Evolutionary conservation across 2,329 filamentous ascomycete genomes (phyloP).

Genomic region (Fusarium agapanthi): DNA sequence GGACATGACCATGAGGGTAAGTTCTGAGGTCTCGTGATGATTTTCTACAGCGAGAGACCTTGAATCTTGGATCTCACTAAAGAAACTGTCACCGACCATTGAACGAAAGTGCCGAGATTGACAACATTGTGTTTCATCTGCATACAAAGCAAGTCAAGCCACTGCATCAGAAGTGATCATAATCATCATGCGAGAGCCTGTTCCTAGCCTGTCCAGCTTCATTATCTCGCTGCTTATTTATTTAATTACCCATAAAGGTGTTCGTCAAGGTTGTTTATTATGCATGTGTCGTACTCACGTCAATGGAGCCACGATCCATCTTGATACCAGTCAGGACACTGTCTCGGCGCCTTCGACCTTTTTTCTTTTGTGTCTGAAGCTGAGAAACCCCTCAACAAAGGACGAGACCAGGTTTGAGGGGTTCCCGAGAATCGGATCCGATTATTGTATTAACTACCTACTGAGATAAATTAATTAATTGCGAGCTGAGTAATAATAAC

Average conservation of each 20-base stretch:
- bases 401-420: background rate
- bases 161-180: slow-evolving; percentile 33
- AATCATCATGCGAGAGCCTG: slow-evolving; percentile 18
- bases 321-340: slow-evolving; percentile 1
- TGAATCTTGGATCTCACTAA: background rate
- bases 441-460: background rate
- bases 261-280: slow-evolving; percentile 20
- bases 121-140: slow-evolving; percentile 30
- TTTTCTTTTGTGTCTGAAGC: slow-evolving; percentile 2
- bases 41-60: slow-evolving; percentile 13
- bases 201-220: background rate
- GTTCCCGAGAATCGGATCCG: slow-evolving; percentile 26
- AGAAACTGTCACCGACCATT: background rate
- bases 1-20: slow-evolving; percentile 10
- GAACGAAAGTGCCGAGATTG: slow-evolving; percentile 5
- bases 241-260: background rate
- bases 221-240: background rate
- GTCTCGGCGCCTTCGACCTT: slow-evolving; percentile 2
- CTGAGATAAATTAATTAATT: background rate
- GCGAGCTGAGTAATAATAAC: slow-evolving; percentile 11
- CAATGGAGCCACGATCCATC: slow-evolving; percentile 10
- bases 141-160: slow-evolving; percentile 35
- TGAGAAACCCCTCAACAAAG: slow-evolving; percentile 19
- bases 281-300: background rate
- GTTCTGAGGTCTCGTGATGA: slow-evolving; percentile 27